These are phyloP conservation scores for Pseudozyma thailandica DNA, from an alignment of 1,284 basidiomycete species.

Conservation along the genomic window DNA sequence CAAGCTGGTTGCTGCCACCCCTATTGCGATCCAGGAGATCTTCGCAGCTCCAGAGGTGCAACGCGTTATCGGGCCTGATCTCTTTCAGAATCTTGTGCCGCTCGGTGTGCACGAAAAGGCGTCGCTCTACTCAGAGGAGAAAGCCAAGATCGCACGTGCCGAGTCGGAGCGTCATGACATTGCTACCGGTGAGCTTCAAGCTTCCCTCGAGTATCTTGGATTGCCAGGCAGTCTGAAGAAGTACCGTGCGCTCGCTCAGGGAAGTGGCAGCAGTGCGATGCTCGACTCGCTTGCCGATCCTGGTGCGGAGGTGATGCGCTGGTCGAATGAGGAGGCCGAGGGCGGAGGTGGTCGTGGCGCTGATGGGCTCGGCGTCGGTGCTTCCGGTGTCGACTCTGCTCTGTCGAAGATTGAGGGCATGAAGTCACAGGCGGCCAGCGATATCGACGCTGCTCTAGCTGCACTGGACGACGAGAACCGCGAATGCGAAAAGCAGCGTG, in stretches of 20 bases:
- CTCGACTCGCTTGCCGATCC: conserved; percentile 71
- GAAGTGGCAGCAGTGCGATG: conserved; percentile 69
- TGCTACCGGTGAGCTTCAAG: conserved; percentile 82
- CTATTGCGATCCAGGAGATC: conserved; percentile 91
- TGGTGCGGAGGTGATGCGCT: conserved; percentile 76
- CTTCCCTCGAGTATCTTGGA: conserved; percentile 83
- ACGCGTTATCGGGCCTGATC: conserved; percentile 90
- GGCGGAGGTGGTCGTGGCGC: conserved; percentile 75
- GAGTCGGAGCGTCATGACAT: conserved; percentile 88
- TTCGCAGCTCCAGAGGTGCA: conserved; percentile 91
- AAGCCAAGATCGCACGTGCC: conserved; percentile 90
- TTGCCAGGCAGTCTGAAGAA: conserved; percentile 80
- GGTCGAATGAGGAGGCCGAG: conserved; percentile 79
- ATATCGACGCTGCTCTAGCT: conserved; percentile 43
- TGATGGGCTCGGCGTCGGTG: conserved; percentile 71
- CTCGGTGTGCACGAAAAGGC: conserved; percentile 95
- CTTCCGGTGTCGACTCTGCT: conserved; percentile 48
- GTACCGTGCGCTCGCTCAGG: conserved; percentile 81
- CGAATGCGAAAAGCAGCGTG: conserved; percentile 69
- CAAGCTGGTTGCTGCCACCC: conserved; percentile 79
- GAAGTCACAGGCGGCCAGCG: conserved; percentile 35
- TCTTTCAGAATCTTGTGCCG: conserved; percentile 88
- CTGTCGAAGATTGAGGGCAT: conserved; percentile 47
- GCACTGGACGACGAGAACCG: conserved; percentile 67
- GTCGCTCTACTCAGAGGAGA: conserved; percentile 96